phyloP scores from a whole-genome alignment of 176 grass and related monocot species.

The Ananas comosus region DNA sequence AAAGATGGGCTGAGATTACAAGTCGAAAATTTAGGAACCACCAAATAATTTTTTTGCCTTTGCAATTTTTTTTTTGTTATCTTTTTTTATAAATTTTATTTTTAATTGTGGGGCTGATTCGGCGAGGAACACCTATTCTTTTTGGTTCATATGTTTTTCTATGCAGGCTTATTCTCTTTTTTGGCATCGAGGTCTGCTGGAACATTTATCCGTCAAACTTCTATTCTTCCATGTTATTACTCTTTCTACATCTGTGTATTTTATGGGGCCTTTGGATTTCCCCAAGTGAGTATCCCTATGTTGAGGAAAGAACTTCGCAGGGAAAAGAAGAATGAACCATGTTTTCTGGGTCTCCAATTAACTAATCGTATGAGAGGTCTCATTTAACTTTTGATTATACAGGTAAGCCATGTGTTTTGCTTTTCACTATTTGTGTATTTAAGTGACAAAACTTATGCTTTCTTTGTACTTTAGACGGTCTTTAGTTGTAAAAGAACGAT shows the following conservation, averaged over 20 bases:
- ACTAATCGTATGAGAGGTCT: too few species aligned
- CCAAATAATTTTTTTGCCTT: not conserved
- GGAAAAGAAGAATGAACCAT: constrained; percentile 14
- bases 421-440: too few species aligned
- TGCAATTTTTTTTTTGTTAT: constrained; percentile 12
- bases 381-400: too few species aligned
- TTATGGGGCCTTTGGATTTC: constrained; percentile 69
- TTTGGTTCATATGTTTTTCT: not conserved
- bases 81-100: not conserved
- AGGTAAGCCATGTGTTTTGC: too few species aligned
- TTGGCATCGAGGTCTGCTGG: constrained; percentile 73
- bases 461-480: too few species aligned
- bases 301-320: constrained; percentile 20
- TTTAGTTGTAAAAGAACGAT: too few species aligned
- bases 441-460: too few species aligned
- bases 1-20: too few species aligned
- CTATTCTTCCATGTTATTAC: constrained; percentile 71
- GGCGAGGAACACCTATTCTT: not conserved
- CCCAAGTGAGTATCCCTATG: constrained; percentile 43
- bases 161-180: constrained; percentile 67
- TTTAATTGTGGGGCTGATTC: not conserved
- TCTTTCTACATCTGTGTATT: constrained; percentile 51
- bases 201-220: constrained; percentile 78
- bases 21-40: too few species aligned
- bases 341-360: too few species aligned